These are phyloP conservation scores for Babesia ovis DNA, from an alignment of 169 alveolate genomes.

Conservation along the genomic window DNA sequence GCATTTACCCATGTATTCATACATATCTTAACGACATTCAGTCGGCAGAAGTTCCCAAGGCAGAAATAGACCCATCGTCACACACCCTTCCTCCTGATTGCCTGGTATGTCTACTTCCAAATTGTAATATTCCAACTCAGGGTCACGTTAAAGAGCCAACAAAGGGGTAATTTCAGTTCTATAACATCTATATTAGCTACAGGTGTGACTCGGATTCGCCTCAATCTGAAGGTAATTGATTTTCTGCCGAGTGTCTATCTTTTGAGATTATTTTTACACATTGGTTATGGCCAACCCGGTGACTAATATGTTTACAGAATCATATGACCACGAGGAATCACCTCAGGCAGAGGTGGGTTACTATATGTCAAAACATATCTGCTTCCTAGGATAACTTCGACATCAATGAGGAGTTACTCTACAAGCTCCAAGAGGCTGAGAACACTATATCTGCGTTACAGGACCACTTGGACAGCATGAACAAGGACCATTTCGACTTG, in stretches of 20 bases:
- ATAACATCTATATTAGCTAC: neutral
- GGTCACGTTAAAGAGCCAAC: constrained; percentile 29
- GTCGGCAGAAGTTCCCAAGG: neutral
- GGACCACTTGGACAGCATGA: constrained; percentile 16
- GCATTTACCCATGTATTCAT: neutral
- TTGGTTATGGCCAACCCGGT: too few species aligned
- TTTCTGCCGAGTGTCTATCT: too few species aligned
- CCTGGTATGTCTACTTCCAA: constrained; percentile 9
- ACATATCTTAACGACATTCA: neutral
- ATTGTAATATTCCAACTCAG: neutral
- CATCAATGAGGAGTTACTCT: constrained; percentile 19
- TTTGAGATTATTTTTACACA: too few species aligned
- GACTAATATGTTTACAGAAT: too few species aligned
- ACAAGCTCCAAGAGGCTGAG: constrained; percentile 50
- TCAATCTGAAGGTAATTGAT: constrained; percentile 12
- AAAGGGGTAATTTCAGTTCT: constrained; percentile 5
- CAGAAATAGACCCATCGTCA: neutral
- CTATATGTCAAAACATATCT: neutral
- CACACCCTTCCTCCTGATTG: constrained; percentile 24
- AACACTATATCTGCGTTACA: constrained; percentile 27
- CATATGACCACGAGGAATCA: neutral
- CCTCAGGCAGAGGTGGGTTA: neutral
- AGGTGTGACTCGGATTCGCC: constrained; percentile 2
- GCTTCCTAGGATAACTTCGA: neutral
- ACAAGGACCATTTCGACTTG: constrained; percentile 46